Percentiles rank a stretch among this genome's conserved stretches.
These are phyloP conservation scores for Hyaloperonospora arabidopsidis DNA, from an alignment of 352 stramenopile species.

Conservation along the genomic window DNA sequence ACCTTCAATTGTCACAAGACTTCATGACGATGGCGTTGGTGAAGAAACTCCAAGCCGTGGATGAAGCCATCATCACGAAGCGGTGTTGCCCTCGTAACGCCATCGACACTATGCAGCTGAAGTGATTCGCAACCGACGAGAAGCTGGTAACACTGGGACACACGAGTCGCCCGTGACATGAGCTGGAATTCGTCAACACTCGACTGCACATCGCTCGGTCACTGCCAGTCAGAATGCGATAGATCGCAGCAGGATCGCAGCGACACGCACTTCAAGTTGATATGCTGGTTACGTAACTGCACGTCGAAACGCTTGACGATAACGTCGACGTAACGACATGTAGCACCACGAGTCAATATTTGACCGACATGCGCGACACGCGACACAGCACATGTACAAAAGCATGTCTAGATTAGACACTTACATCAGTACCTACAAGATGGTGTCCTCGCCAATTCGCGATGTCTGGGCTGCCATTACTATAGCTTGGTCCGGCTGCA, in stretches of 20 bases:
- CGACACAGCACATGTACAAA: constrained; percentile 10
- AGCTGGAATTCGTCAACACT: too few species aligned
- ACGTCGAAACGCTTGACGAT: too few species aligned
- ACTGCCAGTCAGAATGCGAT: too few species aligned
- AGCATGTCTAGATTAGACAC: constrained; percentile 11
- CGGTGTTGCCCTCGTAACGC: constrained; percentile 18
- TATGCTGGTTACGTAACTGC: neutral
- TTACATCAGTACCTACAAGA: constrained; percentile 22
- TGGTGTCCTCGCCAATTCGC: constrained; percentile 23
- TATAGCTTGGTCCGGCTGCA: constrained; percentile 25
- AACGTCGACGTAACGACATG: too few species aligned
- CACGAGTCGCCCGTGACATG: too few species aligned
- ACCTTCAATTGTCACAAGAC: neutral
- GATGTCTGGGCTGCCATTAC: constrained; percentile 18
- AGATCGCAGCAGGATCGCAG: too few species aligned
- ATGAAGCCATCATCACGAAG: constrained; percentile 13
- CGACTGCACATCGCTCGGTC: too few species aligned
- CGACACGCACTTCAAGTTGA: too few species aligned
- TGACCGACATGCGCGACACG: neutral
- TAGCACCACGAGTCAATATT: too few species aligned
- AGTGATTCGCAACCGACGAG: too few species aligned
- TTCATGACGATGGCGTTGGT: constrained; percentile 1
- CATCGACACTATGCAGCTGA: neutral
- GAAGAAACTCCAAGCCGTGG: constrained; percentile 23
- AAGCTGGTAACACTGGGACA: too few species aligned